These are phyloP conservation scores for Cubamyces sp. DNA, from an alignment of 768 basidiomycete genomes.

Conservation along the genomic window DNA sequence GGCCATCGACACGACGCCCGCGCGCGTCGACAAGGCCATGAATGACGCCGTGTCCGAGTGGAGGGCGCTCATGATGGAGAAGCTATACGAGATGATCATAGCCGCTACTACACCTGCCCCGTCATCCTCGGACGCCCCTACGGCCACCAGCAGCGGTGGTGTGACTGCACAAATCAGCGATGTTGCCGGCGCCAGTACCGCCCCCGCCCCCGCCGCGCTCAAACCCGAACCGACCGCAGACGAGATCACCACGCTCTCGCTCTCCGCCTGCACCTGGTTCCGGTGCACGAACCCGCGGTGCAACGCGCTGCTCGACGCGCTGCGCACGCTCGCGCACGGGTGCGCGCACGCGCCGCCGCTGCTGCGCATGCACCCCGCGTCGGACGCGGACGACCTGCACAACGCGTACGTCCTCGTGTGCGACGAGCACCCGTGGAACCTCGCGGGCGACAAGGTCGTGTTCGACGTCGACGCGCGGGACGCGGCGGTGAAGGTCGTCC, in stretches of 20 bases:
- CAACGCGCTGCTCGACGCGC: slow-evolving; percentile 12
- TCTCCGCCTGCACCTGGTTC: slow-evolving; percentile 15
- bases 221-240: not conserved
- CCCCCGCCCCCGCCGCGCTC: not conserved
- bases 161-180: not conserved
- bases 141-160: not conserved
- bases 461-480: slow-evolving; percentile 4
- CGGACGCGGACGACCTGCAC: slow-evolving; percentile 13
- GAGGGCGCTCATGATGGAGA: slow-evolving; percentile 3
- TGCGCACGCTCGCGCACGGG: slow-evolving; percentile 12
- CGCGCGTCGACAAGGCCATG: not conserved
- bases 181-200: not conserved
- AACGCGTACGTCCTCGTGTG: slow-evolving; percentile 15
- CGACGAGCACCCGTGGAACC: slow-evolving; percentile 17
- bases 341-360: slow-evolving; percentile 11
- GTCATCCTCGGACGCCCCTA: not conserved
- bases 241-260: not conserved
- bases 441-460: slow-evolving; percentile 2
- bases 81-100: not conserved
- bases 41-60: not conserved
- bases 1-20: not conserved
- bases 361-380: not conserved
- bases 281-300: slow-evolving; percentile 12
- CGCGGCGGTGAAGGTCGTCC: slow-evolving; percentile 1
- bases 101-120: not conserved